Conservation (phyloP, 106 monocot genomes). For the Allium fistulosum region DNA sequence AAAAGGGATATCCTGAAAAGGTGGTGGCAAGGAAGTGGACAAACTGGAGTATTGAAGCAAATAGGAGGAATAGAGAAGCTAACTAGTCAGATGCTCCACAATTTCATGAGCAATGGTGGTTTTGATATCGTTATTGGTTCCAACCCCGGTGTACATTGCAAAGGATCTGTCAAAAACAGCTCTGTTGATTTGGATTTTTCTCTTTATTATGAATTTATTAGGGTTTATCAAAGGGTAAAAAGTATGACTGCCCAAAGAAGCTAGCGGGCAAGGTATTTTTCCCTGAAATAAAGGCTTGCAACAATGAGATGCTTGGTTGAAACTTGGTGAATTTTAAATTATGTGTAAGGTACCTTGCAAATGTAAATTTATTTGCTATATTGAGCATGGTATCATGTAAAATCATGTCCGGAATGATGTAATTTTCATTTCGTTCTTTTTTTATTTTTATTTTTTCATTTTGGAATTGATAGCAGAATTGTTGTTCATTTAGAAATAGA, state of each 20-base stretch:
- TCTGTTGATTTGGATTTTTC: constrained; percentile 41
- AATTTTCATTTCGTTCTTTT: too few relatives aligned
- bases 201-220: constrained; percentile 63
- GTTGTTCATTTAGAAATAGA: too few relatives aligned
- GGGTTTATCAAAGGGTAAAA: constrained; percentile 58
- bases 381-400: too few relatives aligned
- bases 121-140: constrained; percentile 68
- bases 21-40: constrained; percentile 65
- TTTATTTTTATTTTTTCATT: too few relatives aligned
- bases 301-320: too few relatives aligned
- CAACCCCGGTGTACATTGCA: constrained; percentile 23
- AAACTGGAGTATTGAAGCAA: constrained; percentile 48
- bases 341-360: too few relatives aligned
- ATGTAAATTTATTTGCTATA: too few relatives aligned
- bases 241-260: constrained; percentile 23
- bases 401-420: too few relatives aligned
- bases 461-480: too few relatives aligned
- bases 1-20: constrained; percentile 43
- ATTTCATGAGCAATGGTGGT: constrained; percentile 37
- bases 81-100: constrained; percentile 30
- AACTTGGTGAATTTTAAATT: too few relatives aligned
- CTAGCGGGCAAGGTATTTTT: neutral
- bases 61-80: constrained; percentile 39
- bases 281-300: too few relatives aligned
- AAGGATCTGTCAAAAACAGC: constrained; percentile 9